Percentiles rank a stretch among this genome's conserved stretches.
phyloP scores from a whole-genome alignment of 1,284 basidiomycete genomes.

The Stereum hirsutum region DNA sequence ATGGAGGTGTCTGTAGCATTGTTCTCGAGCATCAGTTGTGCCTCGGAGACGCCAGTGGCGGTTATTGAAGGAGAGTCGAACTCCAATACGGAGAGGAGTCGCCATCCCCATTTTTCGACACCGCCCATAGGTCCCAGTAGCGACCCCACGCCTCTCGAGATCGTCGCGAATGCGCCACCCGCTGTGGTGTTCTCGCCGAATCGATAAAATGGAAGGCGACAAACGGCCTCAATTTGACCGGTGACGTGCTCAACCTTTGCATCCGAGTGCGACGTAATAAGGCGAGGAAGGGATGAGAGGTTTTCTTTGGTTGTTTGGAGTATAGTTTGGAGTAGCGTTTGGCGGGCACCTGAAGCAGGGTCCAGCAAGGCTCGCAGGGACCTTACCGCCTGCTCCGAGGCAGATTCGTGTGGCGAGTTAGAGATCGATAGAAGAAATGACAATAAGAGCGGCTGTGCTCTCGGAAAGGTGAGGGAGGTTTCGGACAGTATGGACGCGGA shows the following conservation, averaged over 20 bases:
- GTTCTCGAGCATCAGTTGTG: conserved; percentile 51
- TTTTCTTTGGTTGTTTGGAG: conserved; percentile 51
- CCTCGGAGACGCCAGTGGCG: conserved; percentile 34
- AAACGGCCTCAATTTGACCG: conserved; percentile 61
- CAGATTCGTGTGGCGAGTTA: conserved; percentile 40
- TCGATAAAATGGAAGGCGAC: conserved; percentile 33
- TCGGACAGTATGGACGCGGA: conserved; percentile 41
- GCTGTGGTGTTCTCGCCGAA: conserved; percentile 10
- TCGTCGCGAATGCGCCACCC: conserved; percentile 22
- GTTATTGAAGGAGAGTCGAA: conserved; percentile 50
- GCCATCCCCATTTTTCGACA: conserved; percentile 86
- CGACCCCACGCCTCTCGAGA: conserved; percentile 48
- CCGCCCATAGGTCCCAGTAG: conserved; percentile 76
- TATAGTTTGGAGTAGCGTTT: conserved; percentile 41
- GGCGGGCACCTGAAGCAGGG: conserved; percentile 27
- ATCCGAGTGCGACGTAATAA: conserved; percentile 64
- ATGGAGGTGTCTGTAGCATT: conserved; percentile 26
- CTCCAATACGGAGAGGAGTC: conserved; percentile 67
- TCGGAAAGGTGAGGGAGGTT: conserved; percentile 54
- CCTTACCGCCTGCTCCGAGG: conserved; percentile 38
- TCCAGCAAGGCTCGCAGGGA: conserved; percentile 39
- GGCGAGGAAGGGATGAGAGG: conserved; percentile 66
- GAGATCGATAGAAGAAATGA: conserved; percentile 62
- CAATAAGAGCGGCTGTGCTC: conserved; percentile 55
- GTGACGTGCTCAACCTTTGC: conserved; percentile 60